These are phyloP conservation scores for Aspergillus pseudonomiae DNA, from an alignment of 2,329 filamentous ascomycete species.

Conservation along the genomic window DNA sequence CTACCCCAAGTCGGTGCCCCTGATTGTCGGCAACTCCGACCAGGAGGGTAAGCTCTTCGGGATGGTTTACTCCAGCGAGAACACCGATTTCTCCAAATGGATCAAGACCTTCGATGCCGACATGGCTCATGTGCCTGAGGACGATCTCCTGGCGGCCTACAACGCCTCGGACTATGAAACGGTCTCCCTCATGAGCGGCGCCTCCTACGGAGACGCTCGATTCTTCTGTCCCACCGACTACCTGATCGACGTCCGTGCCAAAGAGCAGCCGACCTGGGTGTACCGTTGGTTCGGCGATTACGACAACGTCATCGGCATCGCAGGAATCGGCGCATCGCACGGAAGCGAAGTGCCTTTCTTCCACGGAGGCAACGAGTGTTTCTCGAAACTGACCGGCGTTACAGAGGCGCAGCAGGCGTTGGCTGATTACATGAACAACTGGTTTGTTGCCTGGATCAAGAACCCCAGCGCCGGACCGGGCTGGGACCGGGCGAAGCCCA, in stretches of 20 bases:
- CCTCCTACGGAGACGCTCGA: constrained; percentile 27
- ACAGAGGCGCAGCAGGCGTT: constrained; percentile 21
- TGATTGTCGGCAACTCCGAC: constrained; percentile 28
- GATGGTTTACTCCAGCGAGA: constrained; percentile 22
- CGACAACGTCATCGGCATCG: constrained; percentile 20
- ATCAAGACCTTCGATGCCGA: constrained; percentile 27
- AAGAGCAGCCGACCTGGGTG: constrained; percentile 24
- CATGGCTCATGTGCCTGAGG: constrained; percentile 19
- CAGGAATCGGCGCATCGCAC: constrained; percentile 22
- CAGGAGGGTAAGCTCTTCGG: constrained; percentile 24
- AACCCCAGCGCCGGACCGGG: constrained; percentile 23
- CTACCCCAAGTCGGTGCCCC: constrained; percentile 22
- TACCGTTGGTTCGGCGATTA: constrained; percentile 30
- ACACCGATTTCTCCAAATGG: constrained; percentile 24
- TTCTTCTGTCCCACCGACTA: constrained; percentile 27
- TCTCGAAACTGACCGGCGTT: constrained; percentile 19
- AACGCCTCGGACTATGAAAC: constrained; percentile 20
- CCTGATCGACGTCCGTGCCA: constrained; percentile 23
- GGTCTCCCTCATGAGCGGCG: constrained; percentile 24
- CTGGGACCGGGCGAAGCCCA: constrained; percentile 19
- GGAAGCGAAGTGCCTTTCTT: constrained; percentile 28
- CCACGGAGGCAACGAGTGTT: constrained; percentile 29
- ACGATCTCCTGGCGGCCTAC: constrained; percentile 21
- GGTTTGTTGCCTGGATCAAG: constrained; percentile 28
- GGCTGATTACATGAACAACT: constrained; percentile 25